Evolutionary conservation across 139 green algal species (phyloP).

Genomic region (Mesotaenium endlicherianum): DNA sequence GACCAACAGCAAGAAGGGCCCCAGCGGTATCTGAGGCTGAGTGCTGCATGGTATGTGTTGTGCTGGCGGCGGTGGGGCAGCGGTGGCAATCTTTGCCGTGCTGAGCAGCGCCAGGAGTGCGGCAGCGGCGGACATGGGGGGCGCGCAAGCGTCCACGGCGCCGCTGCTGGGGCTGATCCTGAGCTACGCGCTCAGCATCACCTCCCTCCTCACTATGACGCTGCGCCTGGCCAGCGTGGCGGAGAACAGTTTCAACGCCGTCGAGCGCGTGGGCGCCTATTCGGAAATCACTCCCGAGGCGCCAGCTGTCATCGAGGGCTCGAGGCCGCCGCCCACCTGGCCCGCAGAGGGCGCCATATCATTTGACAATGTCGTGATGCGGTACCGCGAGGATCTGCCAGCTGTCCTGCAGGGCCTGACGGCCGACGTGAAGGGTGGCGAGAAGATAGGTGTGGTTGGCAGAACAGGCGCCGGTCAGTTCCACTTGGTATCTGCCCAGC

Average conservation of each 20-base stretch:
- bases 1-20: too few species aligned
- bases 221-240: constrained; percentile 82
- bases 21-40: too few species aligned
- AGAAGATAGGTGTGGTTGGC: constrained; percentile 64
- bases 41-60: too few species aligned
- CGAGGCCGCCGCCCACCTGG: constrained; percentile 56
- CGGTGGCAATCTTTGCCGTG: constrained; percentile 42
- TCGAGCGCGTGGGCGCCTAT: constrained; percentile 88
- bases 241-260: constrained; percentile 86
- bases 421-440: constrained; percentile 62
- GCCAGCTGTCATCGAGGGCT: constrained; percentile 19
- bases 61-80: too few species aligned
- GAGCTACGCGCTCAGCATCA: constrained; percentile 82
- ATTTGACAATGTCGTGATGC: constrained; percentile 72
- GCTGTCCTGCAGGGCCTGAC: constrained; percentile 79
- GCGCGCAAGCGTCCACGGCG: constrained; percentile 37
- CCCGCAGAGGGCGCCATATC: constrained; percentile 65
- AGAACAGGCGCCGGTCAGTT: constrained; percentile 47
- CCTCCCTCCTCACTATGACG: constrained; percentile 86
- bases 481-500: too few species aligned
- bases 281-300: constrained; percentile 44
- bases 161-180: constrained; percentile 85
- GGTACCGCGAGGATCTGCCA: constrained; percentile 80
- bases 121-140: constrained; percentile 21
- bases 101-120: too few species aligned